A percentile compares a stretch with the other conserved stretches of the same genome.
Conservation (phyloP, 768 basidiomycete genomes). For the Ephemerocybe angulata region DNA sequence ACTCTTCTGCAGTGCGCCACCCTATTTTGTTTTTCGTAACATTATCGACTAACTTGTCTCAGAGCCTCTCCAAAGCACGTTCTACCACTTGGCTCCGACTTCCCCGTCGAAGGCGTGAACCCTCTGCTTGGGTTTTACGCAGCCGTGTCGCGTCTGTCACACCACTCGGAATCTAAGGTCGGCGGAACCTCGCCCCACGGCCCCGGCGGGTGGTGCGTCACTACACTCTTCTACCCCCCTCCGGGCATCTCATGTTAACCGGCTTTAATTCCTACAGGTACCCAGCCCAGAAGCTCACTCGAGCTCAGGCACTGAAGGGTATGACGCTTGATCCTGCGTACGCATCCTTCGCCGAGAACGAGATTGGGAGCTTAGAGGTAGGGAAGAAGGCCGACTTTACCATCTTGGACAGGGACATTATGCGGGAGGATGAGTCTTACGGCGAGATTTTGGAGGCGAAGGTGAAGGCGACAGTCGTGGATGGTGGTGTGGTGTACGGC, state of each 20-base stretch:
- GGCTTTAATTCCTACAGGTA: constrained; percentile 49
- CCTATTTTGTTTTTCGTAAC: too few relatives aligned
- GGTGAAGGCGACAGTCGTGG: constrained; percentile 74
- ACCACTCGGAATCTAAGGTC: too few relatives aligned
- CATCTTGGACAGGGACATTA: constrained; percentile 77
- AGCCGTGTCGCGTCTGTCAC: constrained; percentile 70
- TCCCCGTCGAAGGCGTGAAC: constrained; percentile 90
- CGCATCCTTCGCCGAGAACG: constrained; percentile 74
- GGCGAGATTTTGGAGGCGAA: constrained; percentile 59
- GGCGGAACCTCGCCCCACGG: constrained; percentile 81
- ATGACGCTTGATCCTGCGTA: constrained; percentile 89
- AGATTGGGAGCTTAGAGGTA: constrained; percentile 66
- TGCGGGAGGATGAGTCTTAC: constrained; percentile 48
- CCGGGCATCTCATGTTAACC: background rate
- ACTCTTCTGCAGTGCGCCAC: constrained; percentile 45
- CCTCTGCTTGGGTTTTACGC: constrained; percentile 91
- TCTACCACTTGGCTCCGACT: constrained; percentile 86
- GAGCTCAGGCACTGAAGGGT: constrained; percentile 80
- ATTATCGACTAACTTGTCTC: background rate
- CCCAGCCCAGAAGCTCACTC: constrained; percentile 65
- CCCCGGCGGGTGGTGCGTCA: constrained; percentile 72
- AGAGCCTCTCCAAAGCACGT: constrained; percentile 37
- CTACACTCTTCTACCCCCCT: background rate
- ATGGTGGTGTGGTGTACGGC: constrained; percentile 53
- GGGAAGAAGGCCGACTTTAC: constrained; percentile 89